phyloP scores from a whole-genome alignment of 176 grass and related monocot genomes.

The Paspalum vaginatum region DNA sequence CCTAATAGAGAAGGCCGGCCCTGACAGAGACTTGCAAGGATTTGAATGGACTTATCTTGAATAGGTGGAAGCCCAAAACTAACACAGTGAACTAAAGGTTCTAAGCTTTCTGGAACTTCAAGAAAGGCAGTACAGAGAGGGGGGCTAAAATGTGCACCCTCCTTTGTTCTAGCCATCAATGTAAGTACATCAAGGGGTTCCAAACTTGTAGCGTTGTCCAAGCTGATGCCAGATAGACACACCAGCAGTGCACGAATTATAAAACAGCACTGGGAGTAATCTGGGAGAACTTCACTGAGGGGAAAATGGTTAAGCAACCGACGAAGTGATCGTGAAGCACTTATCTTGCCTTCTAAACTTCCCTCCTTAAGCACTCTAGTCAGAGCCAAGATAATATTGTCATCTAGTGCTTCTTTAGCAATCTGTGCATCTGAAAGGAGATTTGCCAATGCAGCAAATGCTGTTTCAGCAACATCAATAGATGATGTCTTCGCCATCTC shows the following conservation, averaged over 20 bases:
- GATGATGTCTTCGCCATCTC: conserved; percentile 88
- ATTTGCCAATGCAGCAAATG: conserved; percentile 87
- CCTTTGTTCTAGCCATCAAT: conserved; percentile 67
- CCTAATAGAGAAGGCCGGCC: conserved; percentile 66
- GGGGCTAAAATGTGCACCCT: conserved; percentile 56
- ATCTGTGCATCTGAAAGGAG: conserved; percentile 77
- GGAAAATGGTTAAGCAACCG: conserved; percentile 86
- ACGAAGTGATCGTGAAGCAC: conserved; percentile 69
- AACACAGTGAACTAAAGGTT: conserved; percentile 72
- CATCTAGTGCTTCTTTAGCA: conserved; percentile 75
- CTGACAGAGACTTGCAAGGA: conserved; percentile 81
- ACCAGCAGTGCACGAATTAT: conserved; percentile 75
- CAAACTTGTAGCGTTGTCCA: conserved; percentile 55
- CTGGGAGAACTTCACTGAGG: conserved; percentile 68
- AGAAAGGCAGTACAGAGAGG: conserved; percentile 67
- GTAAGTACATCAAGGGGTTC: conserved; percentile 75
- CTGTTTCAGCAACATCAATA: conserved; percentile 85
- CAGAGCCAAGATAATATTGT: conserved; percentile 79
- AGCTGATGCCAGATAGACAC: conserved; percentile 70
- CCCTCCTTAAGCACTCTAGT: conserved; percentile 87
- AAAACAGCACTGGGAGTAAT: conserved; percentile 72
- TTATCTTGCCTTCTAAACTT: conserved; percentile 87
- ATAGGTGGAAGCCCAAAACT: conserved; percentile 65
- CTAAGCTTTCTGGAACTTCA: conserved; percentile 73
- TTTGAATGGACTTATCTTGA: conserved; percentile 91